Conservation (phyloP, 768 basidiomycete genomes). For the Rhodocollybia butyracea region DNA sequence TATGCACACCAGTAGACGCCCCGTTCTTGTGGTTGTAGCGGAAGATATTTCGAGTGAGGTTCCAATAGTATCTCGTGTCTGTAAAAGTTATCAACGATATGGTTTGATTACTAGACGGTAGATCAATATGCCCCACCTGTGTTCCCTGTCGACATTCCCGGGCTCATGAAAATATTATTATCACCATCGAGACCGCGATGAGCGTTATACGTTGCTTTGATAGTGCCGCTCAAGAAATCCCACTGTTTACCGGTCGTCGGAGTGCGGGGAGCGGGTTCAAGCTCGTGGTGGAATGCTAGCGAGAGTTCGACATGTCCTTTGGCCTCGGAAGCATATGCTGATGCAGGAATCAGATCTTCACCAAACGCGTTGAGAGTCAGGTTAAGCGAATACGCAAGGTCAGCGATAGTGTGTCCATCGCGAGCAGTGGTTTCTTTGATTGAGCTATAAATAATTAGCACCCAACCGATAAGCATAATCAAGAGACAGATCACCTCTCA, state of each 20-base stretch:
- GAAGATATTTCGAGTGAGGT: slow-evolving; percentile 36
- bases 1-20: slow-evolving; percentile 35
- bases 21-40: slow-evolving; percentile 39
- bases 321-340: slow-evolving; percentile 12
- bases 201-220: slow-evolving; percentile 34
- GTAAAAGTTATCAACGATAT: background rate
- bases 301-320: slow-evolving; percentile 3
- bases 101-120: background rate
- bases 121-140: slow-evolving; percentile 22
- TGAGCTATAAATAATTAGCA: slow-evolving; percentile 23
- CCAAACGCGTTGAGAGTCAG: slow-evolving; percentile 41
- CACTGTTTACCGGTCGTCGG: slow-evolving; percentile 25
- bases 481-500: slow-evolving; percentile 29
- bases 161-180: slow-evolving; percentile 20
- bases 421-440: slow-evolving; percentile 26
- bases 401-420: slow-evolving; percentile 26
- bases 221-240: slow-evolving; percentile 37
- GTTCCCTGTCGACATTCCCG: slow-evolving; percentile 33
- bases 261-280: slow-evolving; percentile 51
- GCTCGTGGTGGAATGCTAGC: slow-evolving; percentile 31
- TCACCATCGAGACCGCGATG: slow-evolving; percentile 18
- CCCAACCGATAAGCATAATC: background rate
- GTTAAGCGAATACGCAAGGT: slow-evolving; percentile 34
- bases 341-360: slow-evolving; percentile 14
- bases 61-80: slow-evolving; percentile 37